Evolutionary conservation across 1,284 basidiomycete species (phyloP).

Genomic region (Malassezia yamatoensis): DNA sequence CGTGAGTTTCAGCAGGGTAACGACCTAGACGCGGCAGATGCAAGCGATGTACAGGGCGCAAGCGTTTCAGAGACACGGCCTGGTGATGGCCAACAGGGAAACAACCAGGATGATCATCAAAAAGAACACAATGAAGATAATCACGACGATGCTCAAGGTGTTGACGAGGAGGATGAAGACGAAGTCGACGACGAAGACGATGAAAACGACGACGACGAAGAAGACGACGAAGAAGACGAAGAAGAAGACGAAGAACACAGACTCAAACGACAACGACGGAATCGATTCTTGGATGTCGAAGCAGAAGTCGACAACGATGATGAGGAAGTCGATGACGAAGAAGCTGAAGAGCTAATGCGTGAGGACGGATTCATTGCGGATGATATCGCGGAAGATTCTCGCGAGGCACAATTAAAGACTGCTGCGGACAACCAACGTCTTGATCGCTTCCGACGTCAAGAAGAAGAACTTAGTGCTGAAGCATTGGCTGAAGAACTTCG

Average conservation of each 20-base stretch:
- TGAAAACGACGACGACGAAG: conserved; percentile 37
- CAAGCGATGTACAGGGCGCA: too few species aligned
- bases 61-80: too few species aligned
- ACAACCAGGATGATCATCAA: neutral
- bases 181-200: conserved; percentile 38
- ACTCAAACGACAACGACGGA: conserved; percentile 47
- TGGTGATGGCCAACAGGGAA: neutral
- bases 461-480: conserved; percentile 73
- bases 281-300: conserved; percentile 86
- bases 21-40: too few species aligned
- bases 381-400: conserved; percentile 58
- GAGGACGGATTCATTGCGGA: conserved; percentile 65
- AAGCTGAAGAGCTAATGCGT: conserved; percentile 42
- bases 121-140: neutral
- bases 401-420: conserved; percentile 54
- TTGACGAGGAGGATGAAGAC: conserved; percentile 23
- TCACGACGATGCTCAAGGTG: conserved; percentile 20
- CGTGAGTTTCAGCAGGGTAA: too few species aligned
- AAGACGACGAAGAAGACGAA: conserved; percentile 30
- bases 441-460: conserved; percentile 63
- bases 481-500: conserved; percentile 75
- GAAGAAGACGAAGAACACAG: conserved; percentile 21
- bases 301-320: conserved; percentile 67
- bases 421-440: conserved; percentile 64
- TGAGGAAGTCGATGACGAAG: conserved; percentile 46